These are phyloP conservation scores for Ganoderma boninense DNA, from an alignment of 1,284 basidiomycete genomes.

Conservation along the genomic window DNA sequence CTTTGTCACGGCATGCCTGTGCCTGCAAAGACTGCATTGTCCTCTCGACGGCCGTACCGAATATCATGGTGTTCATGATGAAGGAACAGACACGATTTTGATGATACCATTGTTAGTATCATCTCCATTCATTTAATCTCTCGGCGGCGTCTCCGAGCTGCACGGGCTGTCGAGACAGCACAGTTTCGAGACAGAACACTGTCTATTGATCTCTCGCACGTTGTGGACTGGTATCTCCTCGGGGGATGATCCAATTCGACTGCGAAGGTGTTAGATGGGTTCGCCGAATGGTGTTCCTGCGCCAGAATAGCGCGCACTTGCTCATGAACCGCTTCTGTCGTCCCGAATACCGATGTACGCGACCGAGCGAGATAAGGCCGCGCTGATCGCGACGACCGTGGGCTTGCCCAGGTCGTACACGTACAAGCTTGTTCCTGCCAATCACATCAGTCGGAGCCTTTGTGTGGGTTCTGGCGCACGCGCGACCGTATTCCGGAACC, in stretches of 20 bases:
- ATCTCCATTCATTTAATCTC: not conserved
- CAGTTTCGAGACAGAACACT: no score
- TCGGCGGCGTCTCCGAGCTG: not conserved
- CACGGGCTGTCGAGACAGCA: not conserved
- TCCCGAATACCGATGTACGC: slow-evolving; percentile 24
- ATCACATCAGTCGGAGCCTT: slow-evolving; percentile 29
- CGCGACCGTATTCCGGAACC: slow-evolving; percentile 29
- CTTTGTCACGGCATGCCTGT: slow-evolving; percentile 11
- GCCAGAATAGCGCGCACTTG: slow-evolving; percentile 23
- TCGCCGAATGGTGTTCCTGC: slow-evolving; percentile 8
- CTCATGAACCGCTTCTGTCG: slow-evolving; percentile 24
- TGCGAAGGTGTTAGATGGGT: not conserved
- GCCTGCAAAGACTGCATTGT: slow-evolving; percentile 1
- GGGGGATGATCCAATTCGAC: not conserved
- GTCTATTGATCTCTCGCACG: not conserved
- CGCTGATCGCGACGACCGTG: slow-evolving; percentile 19
- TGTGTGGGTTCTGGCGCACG: slow-evolving; percentile 18
- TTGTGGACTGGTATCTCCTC: not conserved
- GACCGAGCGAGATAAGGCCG: slow-evolving; percentile 25
- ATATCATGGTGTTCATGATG: not conserved
- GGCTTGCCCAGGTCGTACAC: slow-evolving; percentile 22
- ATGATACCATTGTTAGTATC: not conserved
- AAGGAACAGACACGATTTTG: not conserved
- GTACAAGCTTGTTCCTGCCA: slow-evolving; percentile 29
- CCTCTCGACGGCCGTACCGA: not conserved